Evolutionary conservation across 2,329 filamentous ascomycete genomes (phyloP).

Genomic region (Pestalotiopsis sp.): DNA sequence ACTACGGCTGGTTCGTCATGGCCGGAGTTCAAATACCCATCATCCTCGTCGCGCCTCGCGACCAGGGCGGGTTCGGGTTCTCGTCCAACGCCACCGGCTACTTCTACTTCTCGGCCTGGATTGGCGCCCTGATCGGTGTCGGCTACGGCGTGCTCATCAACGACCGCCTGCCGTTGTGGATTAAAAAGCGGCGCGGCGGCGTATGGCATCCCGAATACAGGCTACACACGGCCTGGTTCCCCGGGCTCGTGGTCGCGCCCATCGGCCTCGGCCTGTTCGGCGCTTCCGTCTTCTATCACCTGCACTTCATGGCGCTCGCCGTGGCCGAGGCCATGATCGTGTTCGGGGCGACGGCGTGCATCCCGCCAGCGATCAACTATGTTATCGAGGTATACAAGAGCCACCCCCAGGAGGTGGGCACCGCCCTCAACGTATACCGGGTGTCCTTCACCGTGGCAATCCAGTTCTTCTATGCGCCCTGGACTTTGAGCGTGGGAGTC

Average conservation of each 20-base stretch:
- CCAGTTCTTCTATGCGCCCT: neutral
- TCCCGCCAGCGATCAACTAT: conserved; percentile 1
- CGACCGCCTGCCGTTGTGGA: conserved; percentile 5
- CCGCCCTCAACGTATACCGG: neutral
- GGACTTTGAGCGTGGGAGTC: neutral
- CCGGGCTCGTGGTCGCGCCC: neutral
- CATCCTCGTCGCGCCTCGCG: neutral
- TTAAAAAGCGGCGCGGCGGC: neutral
- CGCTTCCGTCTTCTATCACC: neutral
- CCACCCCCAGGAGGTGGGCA: neutral
- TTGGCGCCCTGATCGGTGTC: neutral
- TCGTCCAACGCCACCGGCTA: neutral
- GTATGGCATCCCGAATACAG: conserved; percentile 5
- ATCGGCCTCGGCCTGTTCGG: conserved; percentile 5
- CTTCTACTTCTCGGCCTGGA: neutral
- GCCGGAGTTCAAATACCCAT: neutral
- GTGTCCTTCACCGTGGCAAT: neutral
- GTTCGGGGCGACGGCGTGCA: neutral
- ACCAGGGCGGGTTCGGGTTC: neutral
- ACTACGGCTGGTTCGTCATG: conserved; percentile 1
- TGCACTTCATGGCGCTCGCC: conserved; percentile 7
- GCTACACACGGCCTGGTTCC: neutral
- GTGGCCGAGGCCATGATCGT: neutral
- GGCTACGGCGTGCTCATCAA: neutral
- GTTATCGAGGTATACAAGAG: conserved; percentile 1